phyloP scores from a whole-genome alignment of 2,329 filamentous ascomycete species.

The Alternaria gansuensis region DNA sequence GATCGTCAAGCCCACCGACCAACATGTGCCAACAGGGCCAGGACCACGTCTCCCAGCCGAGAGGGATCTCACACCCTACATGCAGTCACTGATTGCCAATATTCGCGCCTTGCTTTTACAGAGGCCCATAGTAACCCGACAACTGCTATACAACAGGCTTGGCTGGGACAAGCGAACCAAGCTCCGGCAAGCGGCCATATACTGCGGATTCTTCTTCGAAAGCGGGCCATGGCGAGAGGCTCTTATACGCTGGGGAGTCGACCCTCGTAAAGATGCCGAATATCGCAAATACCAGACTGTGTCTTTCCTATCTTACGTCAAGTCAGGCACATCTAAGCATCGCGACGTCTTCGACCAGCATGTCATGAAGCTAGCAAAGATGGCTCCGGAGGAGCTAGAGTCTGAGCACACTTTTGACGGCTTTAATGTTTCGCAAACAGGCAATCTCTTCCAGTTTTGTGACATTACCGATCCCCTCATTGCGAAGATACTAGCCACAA shows the following conservation, averaged over 20 bases:
- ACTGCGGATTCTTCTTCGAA: constrained; percentile 90
- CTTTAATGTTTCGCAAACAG: constrained; percentile 75
- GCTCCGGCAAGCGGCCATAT: constrained; percentile 79
- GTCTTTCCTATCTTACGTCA: constrained; percentile 48
- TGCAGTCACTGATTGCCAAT: constrained; percentile 70
- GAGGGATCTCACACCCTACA: constrained; percentile 61
- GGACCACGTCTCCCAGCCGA: constrained; percentile 65
- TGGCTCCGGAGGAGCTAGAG: constrained; percentile 37
- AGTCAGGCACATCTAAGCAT: constrained; percentile 39
- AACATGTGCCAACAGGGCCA: constrained; percentile 67
- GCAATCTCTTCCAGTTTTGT: constrained; percentile 93
- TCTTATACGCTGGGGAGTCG: constrained; percentile 83
- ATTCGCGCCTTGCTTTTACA: constrained; percentile 73
- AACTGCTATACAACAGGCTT: constrained; percentile 79
- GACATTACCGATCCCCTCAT: constrained; percentile 87
- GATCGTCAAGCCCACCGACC: constrained; percentile 69
- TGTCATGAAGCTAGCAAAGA: constrained; percentile 35
- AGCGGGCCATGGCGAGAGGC: constrained; percentile 92
- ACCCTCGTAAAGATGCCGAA: constrained; percentile 79
- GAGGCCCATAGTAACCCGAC: constrained; percentile 86
- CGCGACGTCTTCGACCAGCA: constrained; percentile 40
- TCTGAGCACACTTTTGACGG: constrained; percentile 81
- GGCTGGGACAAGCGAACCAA: constrained; percentile 61
- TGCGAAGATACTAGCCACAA: constrained; percentile 69
- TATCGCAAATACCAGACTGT: constrained; percentile 88